These are phyloP conservation scores for Saccharomyces hybrid DNA, from an alignment of 1,139 yeast genomes.

Conservation along the genomic window DNA sequence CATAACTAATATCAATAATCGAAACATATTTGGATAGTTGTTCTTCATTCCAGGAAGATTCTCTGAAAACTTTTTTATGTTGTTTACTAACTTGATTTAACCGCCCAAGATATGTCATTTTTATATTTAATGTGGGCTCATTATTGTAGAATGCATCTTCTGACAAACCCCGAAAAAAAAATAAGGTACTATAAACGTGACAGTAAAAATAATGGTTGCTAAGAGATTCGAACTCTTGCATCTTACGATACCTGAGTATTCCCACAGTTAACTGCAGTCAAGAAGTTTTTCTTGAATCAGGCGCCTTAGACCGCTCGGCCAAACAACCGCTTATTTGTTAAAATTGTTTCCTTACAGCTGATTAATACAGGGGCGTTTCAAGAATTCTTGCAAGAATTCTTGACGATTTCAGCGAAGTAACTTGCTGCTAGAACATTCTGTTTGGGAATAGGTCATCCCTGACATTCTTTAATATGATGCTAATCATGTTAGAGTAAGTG, in stretches of 20 bases:
- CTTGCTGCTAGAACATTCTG: no score
- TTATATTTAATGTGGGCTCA: not conserved
- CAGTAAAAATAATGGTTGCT: conserved; percentile 14
- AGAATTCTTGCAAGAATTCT: no score
- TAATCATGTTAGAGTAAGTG: no score
- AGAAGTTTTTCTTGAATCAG: conserved; percentile 24
- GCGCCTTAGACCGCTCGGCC: conserved; percentile 32
- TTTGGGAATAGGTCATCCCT: no score
- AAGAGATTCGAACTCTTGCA: conserved; percentile 29
- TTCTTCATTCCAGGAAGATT: not conserved
- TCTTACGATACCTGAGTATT: conserved; percentile 29
- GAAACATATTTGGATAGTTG: not conserved
- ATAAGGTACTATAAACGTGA: no score
- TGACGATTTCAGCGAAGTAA: no score
- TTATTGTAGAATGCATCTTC: no score
- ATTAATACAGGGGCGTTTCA: no score
- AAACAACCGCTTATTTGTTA: conserved; percentile 17
- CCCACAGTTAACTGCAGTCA: conserved; percentile 13
- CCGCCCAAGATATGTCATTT: not conserved
- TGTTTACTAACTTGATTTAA: not conserved
- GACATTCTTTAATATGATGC: no score
- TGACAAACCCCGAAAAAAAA: conserved; percentile 3
- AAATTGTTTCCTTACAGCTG: no score
- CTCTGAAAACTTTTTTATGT: not conserved
- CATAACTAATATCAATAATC: not conserved